Percentiles rank a stretch among this genome's conserved stretches.
phyloP scores from a whole-genome alignment of 139 green algal genomes.

The Coelastrella sp. region DNA sequence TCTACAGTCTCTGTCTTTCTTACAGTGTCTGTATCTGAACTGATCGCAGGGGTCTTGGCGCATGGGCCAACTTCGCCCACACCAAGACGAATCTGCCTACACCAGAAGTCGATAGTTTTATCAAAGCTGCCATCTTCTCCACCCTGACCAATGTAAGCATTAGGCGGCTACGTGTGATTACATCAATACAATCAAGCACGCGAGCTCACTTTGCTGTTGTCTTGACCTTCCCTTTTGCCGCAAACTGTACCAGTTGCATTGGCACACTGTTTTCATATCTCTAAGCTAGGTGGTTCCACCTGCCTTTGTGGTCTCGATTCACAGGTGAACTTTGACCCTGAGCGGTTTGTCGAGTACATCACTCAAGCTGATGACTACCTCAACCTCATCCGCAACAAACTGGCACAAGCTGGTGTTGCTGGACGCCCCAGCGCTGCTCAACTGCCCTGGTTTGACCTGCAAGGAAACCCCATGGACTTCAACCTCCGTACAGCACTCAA shows the following conservation, averaged over 20 bases:
- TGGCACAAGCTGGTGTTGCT: conserved; percentile 12
- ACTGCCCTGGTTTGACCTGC: conserved; percentile 49
- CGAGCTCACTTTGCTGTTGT: neutral
- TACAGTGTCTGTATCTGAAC: no score
- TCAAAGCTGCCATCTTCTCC: conserved; percentile 68
- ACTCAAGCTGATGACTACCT: conserved; percentile 11
- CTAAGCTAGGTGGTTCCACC: no score
- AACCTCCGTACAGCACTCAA: conserved; percentile 7
- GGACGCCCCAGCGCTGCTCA: conserved; percentile 1
- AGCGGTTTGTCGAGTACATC: conserved; percentile 46
- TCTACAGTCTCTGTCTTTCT: no score
- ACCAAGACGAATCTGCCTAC: conserved; percentile 14
- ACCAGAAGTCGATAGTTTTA: conserved; percentile 56
- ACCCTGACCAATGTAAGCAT: conserved; percentile 75
- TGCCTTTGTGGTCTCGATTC: neutral
- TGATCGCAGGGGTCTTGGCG: conserved; percentile 27
- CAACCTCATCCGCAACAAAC: conserved; percentile 27
- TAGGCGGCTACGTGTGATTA: neutral
- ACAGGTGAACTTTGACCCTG: conserved; percentile 73
- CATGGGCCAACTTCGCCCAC: conserved; percentile 50
- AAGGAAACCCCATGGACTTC: conserved; percentile 49
- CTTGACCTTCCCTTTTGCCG: neutral
- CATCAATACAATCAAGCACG: neutral
- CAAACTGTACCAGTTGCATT: neutral
- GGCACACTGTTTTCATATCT: no score